Evolutionary conservation across 2,329 filamentous ascomycete genomes (phyloP).

Genomic region (Colletotrichum abscissum): DNA sequence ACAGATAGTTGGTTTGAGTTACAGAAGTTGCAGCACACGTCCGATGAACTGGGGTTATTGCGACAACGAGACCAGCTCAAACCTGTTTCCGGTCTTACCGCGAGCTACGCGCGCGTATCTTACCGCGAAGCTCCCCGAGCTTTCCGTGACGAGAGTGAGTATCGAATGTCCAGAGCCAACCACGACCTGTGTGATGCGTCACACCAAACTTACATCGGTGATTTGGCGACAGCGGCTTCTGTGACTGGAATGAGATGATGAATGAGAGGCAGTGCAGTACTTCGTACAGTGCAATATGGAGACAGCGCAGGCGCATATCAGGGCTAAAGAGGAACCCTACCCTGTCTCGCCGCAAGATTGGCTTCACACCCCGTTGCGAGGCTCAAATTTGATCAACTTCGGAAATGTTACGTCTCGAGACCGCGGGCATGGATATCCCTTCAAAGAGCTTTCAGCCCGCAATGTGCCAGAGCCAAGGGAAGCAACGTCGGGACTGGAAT

Average conservation of each 20-base stretch:
- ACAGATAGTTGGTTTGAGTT: not conserved
- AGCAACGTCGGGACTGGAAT: conserved; percentile 9
- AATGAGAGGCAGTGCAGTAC: not conserved
- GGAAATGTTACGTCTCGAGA: conserved; percentile 12
- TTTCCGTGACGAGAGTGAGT: conserved; percentile 2
- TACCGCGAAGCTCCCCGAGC: conserved; percentile 22
- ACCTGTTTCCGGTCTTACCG: conserved; percentile 16
- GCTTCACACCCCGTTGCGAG: conserved; percentile 17
- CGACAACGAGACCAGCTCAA: not conserved
- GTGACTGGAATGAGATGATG: not conserved
- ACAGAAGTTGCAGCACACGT: not conserved
- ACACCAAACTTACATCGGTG: conserved; percentile 12
- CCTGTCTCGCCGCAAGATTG: conserved; percentile 15
- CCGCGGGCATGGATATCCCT: conserved; percentile 14
- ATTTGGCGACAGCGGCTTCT: not conserved
- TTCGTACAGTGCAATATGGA: too few species aligned
- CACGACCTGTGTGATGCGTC: conserved; percentile 2
- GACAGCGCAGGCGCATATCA: not conserved
- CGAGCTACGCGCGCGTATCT: conserved; percentile 7
- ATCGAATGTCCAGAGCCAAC: not conserved
- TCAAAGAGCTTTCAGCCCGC: not conserved
- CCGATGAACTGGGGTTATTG: conserved; percentile 18
- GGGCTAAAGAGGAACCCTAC: not conserved
- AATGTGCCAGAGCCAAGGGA: not conserved
- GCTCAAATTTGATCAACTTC: conserved; percentile 25